Conservation (phyloP, 1,139 yeast genomes). For the Debaryomycetaceae sp. region DNA sequence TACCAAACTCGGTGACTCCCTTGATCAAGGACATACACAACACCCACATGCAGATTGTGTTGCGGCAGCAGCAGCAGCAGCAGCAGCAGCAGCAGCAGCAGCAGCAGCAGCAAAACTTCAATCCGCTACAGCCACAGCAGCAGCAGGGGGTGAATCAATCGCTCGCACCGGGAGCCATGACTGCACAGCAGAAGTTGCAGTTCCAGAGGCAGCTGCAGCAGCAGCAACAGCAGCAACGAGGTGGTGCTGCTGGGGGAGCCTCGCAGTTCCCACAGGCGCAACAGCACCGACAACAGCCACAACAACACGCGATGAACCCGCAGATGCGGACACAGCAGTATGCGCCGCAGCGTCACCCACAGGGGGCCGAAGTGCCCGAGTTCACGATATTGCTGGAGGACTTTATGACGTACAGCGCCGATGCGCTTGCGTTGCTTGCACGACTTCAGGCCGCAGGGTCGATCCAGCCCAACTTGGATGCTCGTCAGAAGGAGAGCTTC, state of each 20-base stretch:
- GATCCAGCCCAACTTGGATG: slow-evolving; percentile 30
- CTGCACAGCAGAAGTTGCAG: slow-evolving; percentile 36
- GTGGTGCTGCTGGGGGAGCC: slow-evolving; percentile 8
- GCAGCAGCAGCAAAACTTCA: slow-evolving; percentile 11
- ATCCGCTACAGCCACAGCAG: slow-evolving; percentile 12
- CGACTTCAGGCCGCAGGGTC: slow-evolving; percentile 38
- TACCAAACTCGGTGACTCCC: slow-evolving; percentile 52
- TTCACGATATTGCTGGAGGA: slow-evolving; percentile 41
- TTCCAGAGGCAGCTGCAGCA: slow-evolving; percentile 31
- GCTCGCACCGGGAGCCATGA: too few relatives aligned
- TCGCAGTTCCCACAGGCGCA: slow-evolving; percentile 14
- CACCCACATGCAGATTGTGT: slow-evolving; percentile 42
- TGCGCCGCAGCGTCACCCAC: slow-evolving; percentile 9
- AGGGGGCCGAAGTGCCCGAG: slow-evolving; percentile 28
- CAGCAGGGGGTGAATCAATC: slow-evolving; percentile 9
- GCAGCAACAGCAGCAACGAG: slow-evolving; percentile 12
- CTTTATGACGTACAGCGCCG: slow-evolving; percentile 35
- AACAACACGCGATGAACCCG: slow-evolving; percentile 11
- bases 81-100: slow-evolving; percentile 14
- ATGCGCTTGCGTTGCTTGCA: slow-evolving; percentile 36
- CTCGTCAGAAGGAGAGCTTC: slow-evolving; percentile 35
- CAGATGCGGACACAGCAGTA: slow-evolving; percentile 6
- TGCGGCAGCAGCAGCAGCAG: slow-evolving; percentile 31
- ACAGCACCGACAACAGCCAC: slow-evolving; percentile 15
- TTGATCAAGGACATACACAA: slow-evolving; percentile 58